These are phyloP conservation scores for Dendrocalamus latiflorus DNA, from an alignment of 202 grass and related monocot genomes.

Conservation along the genomic window DNA sequence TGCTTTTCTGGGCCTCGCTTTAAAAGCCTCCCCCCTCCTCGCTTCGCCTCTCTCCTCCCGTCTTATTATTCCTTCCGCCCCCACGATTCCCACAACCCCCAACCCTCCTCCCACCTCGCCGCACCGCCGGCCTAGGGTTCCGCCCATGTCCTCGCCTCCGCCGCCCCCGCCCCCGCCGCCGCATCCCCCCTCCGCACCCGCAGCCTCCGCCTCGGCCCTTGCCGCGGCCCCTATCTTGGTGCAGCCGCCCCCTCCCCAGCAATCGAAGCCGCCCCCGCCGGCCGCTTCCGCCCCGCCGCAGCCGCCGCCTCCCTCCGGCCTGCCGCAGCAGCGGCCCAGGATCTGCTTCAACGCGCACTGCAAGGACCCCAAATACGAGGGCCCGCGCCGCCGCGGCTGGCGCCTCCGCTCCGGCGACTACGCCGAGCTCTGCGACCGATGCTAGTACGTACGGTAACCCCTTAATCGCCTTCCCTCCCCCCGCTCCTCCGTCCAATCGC, in stretches of 20 bases:
- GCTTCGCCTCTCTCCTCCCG: neutral
- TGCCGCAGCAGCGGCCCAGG: constrained; percentile 39
- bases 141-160: constrained; percentile 51
- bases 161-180: neutral
- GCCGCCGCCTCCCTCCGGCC: neutral
- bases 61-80: too few relatives aligned
- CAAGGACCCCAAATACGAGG: constrained; percentile 76
- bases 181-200: neutral
- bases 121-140: constrained; percentile 43
- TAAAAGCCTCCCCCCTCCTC: constrained; percentile 27
- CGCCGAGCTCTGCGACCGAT: constrained; percentile 91
- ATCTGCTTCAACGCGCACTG: constrained; percentile 95
- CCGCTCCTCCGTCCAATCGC: constrained; percentile 3
- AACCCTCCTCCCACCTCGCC: too few relatives aligned
- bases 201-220: too few relatives aligned
- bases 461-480: constrained; percentile 8
- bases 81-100: too few relatives aligned
- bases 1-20: constrained; percentile 16
- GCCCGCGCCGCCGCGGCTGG: constrained; percentile 64
- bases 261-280: constrained; percentile 20
- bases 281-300: neutral
- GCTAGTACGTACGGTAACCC: constrained; percentile 64
- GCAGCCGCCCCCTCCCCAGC: constrained; percentile 27
- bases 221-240: constrained; percentile 28
- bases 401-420: constrained; percentile 57